Conservation (phyloP, 2,329 filamentous ascomycete genomes). For the Ophiostoma piceae region DNA sequence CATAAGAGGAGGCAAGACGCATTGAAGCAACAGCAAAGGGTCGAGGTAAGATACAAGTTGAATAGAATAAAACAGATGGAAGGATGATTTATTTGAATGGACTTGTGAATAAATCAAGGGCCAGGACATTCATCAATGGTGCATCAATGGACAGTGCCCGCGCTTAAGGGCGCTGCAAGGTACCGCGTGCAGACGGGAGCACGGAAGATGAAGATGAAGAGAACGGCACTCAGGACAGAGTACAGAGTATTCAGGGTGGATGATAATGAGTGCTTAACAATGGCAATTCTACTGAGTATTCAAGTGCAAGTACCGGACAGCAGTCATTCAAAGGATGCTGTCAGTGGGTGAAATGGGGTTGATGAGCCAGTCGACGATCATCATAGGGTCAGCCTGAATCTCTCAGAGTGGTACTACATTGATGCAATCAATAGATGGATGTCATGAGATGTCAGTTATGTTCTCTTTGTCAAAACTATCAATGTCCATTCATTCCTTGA, state of each 20-base stretch:
- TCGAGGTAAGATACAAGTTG: too few relatives aligned
- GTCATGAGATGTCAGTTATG: too few relatives aligned
- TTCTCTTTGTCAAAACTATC: too few relatives aligned
- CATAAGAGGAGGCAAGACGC: neutral
- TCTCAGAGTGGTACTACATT: too few relatives aligned
- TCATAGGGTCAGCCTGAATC: neutral
- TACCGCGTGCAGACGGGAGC: neutral
- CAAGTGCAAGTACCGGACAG: neutral
- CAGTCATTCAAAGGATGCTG: neutral
- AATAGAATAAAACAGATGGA: too few relatives aligned
- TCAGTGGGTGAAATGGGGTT: neutral
- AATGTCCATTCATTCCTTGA: neutral
- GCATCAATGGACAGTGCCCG: neutral
- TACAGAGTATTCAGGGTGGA: too few relatives aligned
- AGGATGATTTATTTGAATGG: too few relatives aligned
- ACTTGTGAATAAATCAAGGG: too few relatives aligned
- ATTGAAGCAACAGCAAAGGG: neutral
- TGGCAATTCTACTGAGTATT: too few relatives aligned
- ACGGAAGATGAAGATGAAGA: neutral
- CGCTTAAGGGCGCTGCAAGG: neutral
- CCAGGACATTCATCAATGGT: too few relatives aligned
- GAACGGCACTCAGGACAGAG: neutral
- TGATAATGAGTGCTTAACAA: too few relatives aligned
- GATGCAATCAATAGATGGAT: too few relatives aligned
- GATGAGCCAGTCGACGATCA: slow-evolving; percentile 1